Percentiles rank a stretch among this genome's conserved stretches.
Conservation (phyloP, 2,329 filamentous ascomycete species). For the Aphanoascus verrucosus region DNA sequence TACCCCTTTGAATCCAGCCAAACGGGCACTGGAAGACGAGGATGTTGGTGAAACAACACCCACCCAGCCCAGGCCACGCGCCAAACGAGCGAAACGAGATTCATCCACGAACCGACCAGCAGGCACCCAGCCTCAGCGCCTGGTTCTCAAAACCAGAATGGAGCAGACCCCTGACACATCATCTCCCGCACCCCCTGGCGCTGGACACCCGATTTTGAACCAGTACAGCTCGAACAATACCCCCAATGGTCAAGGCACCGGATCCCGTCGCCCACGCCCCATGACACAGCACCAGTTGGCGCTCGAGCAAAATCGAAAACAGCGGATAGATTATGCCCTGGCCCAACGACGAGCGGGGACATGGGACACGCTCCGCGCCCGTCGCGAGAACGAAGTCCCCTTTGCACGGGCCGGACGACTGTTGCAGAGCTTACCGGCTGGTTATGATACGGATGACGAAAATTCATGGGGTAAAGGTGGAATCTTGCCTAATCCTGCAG, state of each 20-base stretch:
- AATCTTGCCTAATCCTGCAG: conserved; percentile 31
- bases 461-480: conserved; percentile 36
- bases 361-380: conserved; percentile 28
- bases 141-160: conserved; percentile 37
- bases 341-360: conserved; percentile 33
- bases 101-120: conserved; percentile 29
- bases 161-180: conserved; percentile 34
- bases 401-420: conserved; percentile 34
- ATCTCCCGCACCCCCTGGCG: conserved; percentile 36
- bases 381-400: conserved; percentile 32
- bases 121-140: conserved; percentile 25
- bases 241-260: conserved; percentile 22
- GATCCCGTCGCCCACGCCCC: conserved; percentile 35
- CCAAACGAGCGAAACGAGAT: conserved; percentile 32
- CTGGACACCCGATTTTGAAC: conserved; percentile 33
- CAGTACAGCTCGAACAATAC: conserved; percentile 28
- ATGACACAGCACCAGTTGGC: conserved; percentile 42
- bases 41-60: conserved; percentile 25
- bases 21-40: conserved; percentile 31
- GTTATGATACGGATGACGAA: conserved; percentile 40
- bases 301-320: conserved; percentile 39
- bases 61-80: conserved; percentile 29
- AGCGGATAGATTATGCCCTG: conserved; percentile 40
- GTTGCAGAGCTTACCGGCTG: conserved; percentile 34
- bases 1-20: conserved; percentile 31